Base-by-base conservation (phyloP, 140 eudicot genomes). In the Bidens hawaiensis region DNA sequence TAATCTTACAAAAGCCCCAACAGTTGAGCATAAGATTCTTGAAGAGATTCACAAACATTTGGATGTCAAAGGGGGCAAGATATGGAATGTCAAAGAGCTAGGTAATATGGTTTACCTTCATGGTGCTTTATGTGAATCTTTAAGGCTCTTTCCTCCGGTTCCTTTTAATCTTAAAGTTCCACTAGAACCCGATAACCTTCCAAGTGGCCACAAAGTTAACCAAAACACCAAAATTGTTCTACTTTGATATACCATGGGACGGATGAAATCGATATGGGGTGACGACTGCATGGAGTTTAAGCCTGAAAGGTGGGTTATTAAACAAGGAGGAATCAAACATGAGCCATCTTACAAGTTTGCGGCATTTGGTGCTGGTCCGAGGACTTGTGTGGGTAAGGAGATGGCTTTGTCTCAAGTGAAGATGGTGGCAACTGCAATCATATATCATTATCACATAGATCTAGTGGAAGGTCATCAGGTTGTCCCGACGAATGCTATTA, bases 291-390 rank as follows among this genome's bases (percentile, higher is more conserved):
- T 41, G 66, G 80, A 68, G 67, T 68, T 75, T 43, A 75, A 75
- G 47, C 80, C 80, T 0, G 75, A 68, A 30, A 75, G 80, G 46
- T 75, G 80, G 80, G 19, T 75, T 38, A 58, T 70, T 4, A 19
- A 18, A 11, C 26, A 4, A 40, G 70, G 79, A 41, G 45, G 72
- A 12, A 67, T 21, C 30, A 74, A 67, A 25, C 74, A 60, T 10
- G 79, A 57, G 27, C 74, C 79, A 11, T 67, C 79, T 4, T 74
- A 57, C 65, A 74, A 74, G 47, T 74, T 67, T 43, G 19, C 41
- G 14, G 22, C 70, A 1, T 74, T 74, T 51, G 68, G 46, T 16
- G 54, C 65, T 4, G 79, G 79, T 3, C 74, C 79, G 1, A 60
- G 79, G 46, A 67, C 51, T 26, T 74, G 79, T 51, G 5, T 74